A percentile compares a stretch with the other conserved stretches of the same genome.
phyloP scores from a whole-genome alignment of 305 asterid genomes.

The Andrographis paniculata region DNA sequence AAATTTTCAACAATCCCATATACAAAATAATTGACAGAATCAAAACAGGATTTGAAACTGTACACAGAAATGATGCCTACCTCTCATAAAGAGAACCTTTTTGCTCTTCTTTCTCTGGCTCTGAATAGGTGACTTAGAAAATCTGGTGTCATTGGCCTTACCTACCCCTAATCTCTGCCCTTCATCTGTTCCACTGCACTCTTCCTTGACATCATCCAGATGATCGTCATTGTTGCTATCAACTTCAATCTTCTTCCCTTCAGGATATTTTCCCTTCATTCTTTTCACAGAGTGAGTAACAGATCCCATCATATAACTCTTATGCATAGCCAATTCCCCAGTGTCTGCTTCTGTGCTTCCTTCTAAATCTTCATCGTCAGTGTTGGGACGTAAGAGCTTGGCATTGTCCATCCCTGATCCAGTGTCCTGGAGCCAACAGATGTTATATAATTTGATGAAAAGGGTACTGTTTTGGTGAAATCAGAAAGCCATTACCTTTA shows the following conservation, averaged over 20 bases:
- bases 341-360: conserved; percentile 89
- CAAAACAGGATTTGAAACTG: conserved; percentile 9
- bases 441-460: conserved; percentile 21
- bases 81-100: conserved; percentile 55
- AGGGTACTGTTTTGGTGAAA: conserved; percentile 8
- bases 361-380: conserved; percentile 78
- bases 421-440: conserved; percentile 37
- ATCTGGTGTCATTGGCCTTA: conserved; percentile 29
- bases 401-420: conserved; percentile 29
- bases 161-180: conserved; percentile 41
- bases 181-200: conserved; percentile 84
- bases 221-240: conserved; percentile 33
- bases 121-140: conserved; percentile 33
- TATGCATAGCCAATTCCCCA: conserved; percentile 54
- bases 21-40: conserved; percentile 10
- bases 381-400: conserved; percentile 45
- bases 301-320: conserved; percentile 32
- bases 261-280: conserved; percentile 39
- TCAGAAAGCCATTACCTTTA: conserved; percentile 41
- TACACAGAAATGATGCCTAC: conserved; percentile 28
- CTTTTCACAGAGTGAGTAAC: conserved; percentile 24
- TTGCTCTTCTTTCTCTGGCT: conserved; percentile 61
- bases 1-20: conserved; percentile 12
- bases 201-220: conserved; percentile 69
- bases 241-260: conserved; percentile 35